These are phyloP conservation scores for Penicillium sp. DNA, from an alignment of 2,329 filamentous ascomycete genomes.

Conservation along the genomic window DNA sequence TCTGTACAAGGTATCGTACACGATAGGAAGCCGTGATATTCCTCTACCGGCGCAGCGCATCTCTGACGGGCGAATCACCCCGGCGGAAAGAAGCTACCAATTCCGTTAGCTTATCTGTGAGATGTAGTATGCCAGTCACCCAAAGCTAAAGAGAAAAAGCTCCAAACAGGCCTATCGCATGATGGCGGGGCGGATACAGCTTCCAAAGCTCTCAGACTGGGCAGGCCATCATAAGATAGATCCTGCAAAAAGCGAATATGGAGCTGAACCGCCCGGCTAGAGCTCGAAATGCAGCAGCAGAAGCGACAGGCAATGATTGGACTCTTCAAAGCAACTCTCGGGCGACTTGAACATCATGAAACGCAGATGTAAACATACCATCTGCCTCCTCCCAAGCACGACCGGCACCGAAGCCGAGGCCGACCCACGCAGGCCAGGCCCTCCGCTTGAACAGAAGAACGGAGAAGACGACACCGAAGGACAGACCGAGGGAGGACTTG, in stretches of 20 bases:
- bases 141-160: not conserved
- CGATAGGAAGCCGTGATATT: constrained; percentile 21
- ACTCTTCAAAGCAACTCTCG: not conserved
- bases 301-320: not conserved
- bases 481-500: constrained; percentile 92
- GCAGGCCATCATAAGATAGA: not conserved
- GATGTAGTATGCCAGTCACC: not conserved
- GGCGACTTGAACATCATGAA: not conserved
- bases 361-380: constrained; percentile 53
- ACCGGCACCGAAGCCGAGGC: constrained; percentile 91
- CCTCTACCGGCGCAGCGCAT: constrained; percentile 41
- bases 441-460: constrained; percentile 97
- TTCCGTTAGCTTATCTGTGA: constrained; percentile 16
- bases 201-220: not conserved
- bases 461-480: constrained; percentile 97
- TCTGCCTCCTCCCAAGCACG: constrained; percentile 99
- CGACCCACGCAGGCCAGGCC: constrained; percentile 95
- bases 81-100: constrained; percentile 46
- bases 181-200: not conserved
- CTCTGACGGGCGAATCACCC: constrained; percentile 43
- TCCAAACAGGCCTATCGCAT: not conserved
- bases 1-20: constrained; percentile 44
- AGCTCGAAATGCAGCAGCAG: not conserved
- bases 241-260: not conserved
- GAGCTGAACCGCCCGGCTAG: not conserved